Evolutionary conservation across 257 asterid genomes (phyloP).

Genomic region (Nicotiana tabacum): DNA sequence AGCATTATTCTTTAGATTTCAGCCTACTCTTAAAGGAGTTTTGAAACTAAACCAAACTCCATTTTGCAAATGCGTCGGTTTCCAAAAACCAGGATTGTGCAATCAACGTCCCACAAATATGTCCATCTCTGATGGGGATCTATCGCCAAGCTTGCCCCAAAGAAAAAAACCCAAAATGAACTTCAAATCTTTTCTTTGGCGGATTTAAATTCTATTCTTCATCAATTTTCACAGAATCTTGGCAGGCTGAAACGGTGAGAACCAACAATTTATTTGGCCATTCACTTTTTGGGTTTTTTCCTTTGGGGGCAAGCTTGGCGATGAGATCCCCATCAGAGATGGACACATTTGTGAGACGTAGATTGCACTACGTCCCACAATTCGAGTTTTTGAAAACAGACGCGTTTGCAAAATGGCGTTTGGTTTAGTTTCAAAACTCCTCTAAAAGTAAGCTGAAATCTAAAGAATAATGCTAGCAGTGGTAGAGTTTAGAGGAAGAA

Average conservation of each 20-base stretch:
- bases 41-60: too few relatives aligned
- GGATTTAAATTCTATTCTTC: slow-evolving; percentile 61
- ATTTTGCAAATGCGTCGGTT: too few relatives aligned
- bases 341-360: slow-evolving; percentile 58
- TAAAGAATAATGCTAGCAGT: too few relatives aligned
- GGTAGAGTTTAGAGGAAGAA: too few relatives aligned
- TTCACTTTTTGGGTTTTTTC: slow-evolving; percentile 24
- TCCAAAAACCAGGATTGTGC: too few relatives aligned
- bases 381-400: slow-evolving; percentile 69
- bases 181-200: slow-evolving; percentile 88
- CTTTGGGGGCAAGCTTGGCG: slow-evolving; percentile 53
- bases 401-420: slow-evolving; percentile 92
- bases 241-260: slow-evolving; percentile 65
- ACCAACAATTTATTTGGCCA: slow-evolving; percentile 43
- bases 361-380: slow-evolving; percentile 21
- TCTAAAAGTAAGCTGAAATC: slow-evolving; percentile 51
- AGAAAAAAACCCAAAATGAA: slow-evolving; percentile 22
- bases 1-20: too few relatives aligned
- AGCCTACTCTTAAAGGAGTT: too few relatives aligned
- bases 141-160: too few relatives aligned
- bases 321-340: slow-evolving; percentile 75
- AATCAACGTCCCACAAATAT: too few relatives aligned
- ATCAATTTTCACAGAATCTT: slow-evolving; percentile 77
- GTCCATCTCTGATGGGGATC: slow-evolving; percentile 16
- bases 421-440: slow-evolving; percentile 81